phyloP scores from a whole-genome alignment of 139 green algal species.

The Spirogloea muscicola region DNA sequence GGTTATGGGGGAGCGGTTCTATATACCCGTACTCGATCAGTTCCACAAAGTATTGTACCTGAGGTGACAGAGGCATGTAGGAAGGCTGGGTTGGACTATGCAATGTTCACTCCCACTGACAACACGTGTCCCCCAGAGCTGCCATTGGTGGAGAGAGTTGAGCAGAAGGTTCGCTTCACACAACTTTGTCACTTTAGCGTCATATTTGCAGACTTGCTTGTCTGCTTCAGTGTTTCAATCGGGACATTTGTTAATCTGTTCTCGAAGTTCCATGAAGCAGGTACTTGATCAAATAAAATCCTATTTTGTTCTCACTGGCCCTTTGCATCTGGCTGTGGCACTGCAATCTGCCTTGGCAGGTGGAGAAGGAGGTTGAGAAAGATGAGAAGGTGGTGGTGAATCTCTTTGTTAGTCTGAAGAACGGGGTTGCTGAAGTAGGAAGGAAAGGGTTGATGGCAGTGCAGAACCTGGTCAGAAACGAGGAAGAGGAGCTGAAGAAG shows the following conservation, averaged over 20 bases:
- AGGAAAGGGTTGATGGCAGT: slow-evolving; percentile 11
- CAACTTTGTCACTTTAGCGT: no score
- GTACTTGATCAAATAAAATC: no score
- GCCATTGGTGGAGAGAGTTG: slow-evolving; percentile 38
- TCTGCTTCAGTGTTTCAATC: no score
- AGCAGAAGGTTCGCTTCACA: slow-evolving; percentile 27
- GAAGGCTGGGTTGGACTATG: slow-evolving; percentile 27
- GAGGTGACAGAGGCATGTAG: slow-evolving; percentile 51
- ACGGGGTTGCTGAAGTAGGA: slow-evolving; percentile 16
- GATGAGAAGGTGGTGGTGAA: background rate
- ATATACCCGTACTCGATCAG: slow-evolving; percentile 52
- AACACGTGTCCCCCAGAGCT: slow-evolving; percentile 73
- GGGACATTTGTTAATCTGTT: no score
- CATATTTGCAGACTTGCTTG: no score
- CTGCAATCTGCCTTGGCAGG: no score
- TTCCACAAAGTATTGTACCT: slow-evolving; percentile 60
- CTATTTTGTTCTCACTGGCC: no score
- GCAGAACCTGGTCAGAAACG: slow-evolving; percentile 3
- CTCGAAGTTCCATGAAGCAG: no score
- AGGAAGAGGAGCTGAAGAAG: slow-evolving; percentile 9
- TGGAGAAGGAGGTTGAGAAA: slow-evolving; percentile 15
- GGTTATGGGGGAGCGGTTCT: slow-evolving; percentile 69
- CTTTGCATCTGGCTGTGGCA: no score
- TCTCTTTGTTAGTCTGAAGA: slow-evolving; percentile 7
- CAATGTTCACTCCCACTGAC: slow-evolving; percentile 72